Conservation (phyloP, 2,329 filamentous ascomycete genomes). For the Coniochaeta ligniaria region DNA sequence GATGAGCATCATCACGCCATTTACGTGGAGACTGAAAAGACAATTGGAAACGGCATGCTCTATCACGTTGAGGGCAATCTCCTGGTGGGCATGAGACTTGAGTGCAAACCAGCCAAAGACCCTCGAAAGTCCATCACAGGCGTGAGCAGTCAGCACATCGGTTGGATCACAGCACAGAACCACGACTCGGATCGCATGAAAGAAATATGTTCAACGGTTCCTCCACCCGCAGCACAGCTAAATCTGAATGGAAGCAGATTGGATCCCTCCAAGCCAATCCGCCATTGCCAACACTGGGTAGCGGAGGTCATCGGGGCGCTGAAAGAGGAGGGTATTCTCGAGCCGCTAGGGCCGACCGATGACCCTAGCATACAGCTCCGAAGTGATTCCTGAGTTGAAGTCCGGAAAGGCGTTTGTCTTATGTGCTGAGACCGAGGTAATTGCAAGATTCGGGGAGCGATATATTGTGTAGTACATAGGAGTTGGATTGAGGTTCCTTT, state of each 20-base stretch:
- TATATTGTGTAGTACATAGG: too few species aligned
- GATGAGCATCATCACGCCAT: not conserved
- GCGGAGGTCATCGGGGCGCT: not conserved
- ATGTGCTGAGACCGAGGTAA: too few species aligned
- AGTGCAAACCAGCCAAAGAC: not conserved
- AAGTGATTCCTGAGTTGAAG: too few species aligned
- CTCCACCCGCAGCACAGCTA: not conserved
- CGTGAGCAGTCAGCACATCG: not conserved
- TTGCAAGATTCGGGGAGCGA: too few species aligned
- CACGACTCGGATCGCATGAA: not conserved
- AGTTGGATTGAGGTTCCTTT: too few species aligned
- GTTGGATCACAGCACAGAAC: not conserved
- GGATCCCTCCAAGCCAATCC: not conserved
- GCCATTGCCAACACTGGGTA: not conserved
- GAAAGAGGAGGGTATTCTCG: not conserved
- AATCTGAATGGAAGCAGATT: not conserved
- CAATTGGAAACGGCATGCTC: not conserved
- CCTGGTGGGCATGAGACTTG: not conserved
- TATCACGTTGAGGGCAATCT: not conserved
- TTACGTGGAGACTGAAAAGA: not conserved
- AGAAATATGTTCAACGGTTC: not conserved
- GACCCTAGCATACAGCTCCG: not conserved
- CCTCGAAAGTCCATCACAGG: not conserved
- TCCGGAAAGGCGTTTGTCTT: too few species aligned
- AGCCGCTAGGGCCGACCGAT: not conserved